Conservation (phyloP, 768 basidiomycete genomes). For the Suillus discolor region DNA sequence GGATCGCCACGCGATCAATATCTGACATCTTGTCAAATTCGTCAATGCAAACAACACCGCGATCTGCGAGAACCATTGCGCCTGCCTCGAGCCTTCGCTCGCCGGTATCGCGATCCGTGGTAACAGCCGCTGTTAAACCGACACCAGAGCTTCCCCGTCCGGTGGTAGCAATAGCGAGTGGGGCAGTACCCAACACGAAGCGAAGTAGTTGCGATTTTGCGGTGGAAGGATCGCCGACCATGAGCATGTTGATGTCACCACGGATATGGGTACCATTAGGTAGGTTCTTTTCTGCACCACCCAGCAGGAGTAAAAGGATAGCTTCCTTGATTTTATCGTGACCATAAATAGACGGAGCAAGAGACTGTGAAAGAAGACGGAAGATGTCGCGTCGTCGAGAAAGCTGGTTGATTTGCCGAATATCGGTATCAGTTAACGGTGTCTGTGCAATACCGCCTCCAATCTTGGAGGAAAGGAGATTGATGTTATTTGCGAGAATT, state of each 20-base stretch:
- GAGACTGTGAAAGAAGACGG: constrained; percentile 85
- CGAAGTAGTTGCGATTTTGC: constrained; percentile 96
- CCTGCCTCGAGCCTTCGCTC: constrained; percentile 97
- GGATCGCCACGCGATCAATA: constrained; percentile 97
- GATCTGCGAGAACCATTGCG: constrained; percentile 98
- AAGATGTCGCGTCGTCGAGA: constrained; percentile 88
- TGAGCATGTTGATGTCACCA: constrained; percentile 98
- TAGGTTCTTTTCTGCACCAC: constrained; percentile 97
- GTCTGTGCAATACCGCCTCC: constrained; percentile 96
- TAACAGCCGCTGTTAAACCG: constrained; percentile 97
- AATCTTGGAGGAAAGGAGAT: constrained; percentile 90
- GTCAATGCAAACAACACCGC: constrained; percentile 98
- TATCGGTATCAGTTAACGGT: constrained; percentile 89
- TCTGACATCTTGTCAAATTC: constrained; percentile 99
- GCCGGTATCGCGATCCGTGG: constrained; percentile 96
- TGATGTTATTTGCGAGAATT: constrained; percentile 93
- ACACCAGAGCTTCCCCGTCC: constrained; percentile 98
- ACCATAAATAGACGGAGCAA: constrained; percentile 97
- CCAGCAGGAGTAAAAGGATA: constrained; percentile 88
- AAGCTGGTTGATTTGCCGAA: constrained; percentile 94
- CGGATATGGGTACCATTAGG: constrained; percentile 98
- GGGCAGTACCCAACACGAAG: constrained; percentile 94
- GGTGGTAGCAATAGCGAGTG: constrained; percentile 96
- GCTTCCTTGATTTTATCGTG: constrained; percentile 96
- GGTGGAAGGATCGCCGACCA: constrained; percentile 99